These are phyloP conservation scores for Aspergillus sp. DNA, from an alignment of 2,329 filamentous ascomycete species.

Conservation along the genomic window DNA sequence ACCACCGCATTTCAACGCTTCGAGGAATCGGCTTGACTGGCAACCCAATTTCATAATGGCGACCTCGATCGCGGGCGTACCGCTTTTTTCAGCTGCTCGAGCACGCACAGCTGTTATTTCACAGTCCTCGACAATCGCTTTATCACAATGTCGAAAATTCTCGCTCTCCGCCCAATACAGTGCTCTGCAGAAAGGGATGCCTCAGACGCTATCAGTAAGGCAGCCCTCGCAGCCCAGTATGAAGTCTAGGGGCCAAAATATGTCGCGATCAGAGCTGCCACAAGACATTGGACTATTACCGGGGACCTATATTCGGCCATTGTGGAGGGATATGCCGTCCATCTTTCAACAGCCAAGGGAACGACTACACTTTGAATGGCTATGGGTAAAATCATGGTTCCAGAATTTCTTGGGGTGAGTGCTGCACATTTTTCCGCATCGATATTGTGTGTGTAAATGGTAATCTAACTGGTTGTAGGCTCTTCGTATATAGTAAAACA, in stretches of 20 bases:
- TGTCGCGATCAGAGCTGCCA: slow-evolving; percentile 35
- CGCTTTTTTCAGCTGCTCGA: slow-evolving; percentile 20
- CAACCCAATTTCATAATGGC: slow-evolving; percentile 29
- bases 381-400: slow-evolving; percentile 35
- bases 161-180: slow-evolving; percentile 30
- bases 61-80: slow-evolving; percentile 27
- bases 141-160: slow-evolving; percentile 35
- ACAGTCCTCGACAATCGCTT: slow-evolving; percentile 13
- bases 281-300: slow-evolving; percentile 49
- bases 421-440: not conserved
- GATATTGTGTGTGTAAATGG: not conserved
- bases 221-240: slow-evolving; percentile 41
- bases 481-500: slow-evolving; percentile 35
- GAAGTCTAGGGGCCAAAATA: slow-evolving; percentile 32
- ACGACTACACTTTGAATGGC: slow-evolving; percentile 42
- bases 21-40: slow-evolving; percentile 12
- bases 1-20: not conserved
- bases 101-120: slow-evolving; percentile 18
- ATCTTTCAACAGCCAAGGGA: slow-evolving; percentile 39
- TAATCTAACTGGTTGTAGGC: slow-evolving; percentile 23
- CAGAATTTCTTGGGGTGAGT: slow-evolving; percentile 38
- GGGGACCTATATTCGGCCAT: slow-evolving; percentile 41
- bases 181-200: slow-evolving; percentile 14
- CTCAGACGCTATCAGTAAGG: slow-evolving; percentile 26
- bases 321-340: slow-evolving; percentile 42